Percentiles rank a stretch among this genome's conserved stretches.
Evolutionary conservation across 2,329 filamentous ascomycete species (phyloP).

Genomic region (Curvularia sp.): DNA sequence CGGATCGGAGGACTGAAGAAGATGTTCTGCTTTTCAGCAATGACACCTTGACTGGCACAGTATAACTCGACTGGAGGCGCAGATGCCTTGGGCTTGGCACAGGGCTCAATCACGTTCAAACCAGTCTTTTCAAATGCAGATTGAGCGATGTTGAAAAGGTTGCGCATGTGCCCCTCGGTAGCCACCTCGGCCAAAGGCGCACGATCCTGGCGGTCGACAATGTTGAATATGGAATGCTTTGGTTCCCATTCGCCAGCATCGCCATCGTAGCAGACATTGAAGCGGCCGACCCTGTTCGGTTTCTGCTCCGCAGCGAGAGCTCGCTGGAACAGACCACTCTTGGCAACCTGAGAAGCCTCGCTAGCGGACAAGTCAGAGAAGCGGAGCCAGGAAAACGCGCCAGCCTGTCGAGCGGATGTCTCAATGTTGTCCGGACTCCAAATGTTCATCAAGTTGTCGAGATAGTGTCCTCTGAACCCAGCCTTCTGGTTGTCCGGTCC

Average conservation of each 20-base stretch:
- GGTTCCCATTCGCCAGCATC: conserved; percentile 73
- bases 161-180: conserved; percentile 73
- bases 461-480: conserved; percentile 79
- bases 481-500: conserved; percentile 75
- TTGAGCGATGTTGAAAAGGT: conserved; percentile 79
- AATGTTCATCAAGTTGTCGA: conserved; percentile 86
- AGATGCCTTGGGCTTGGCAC: conserved; percentile 76
- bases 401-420: conserved; percentile 65
- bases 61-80: conserved; percentile 86
- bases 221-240: conserved; percentile 80
- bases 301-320: conserved; percentile 65
- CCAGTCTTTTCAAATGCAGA: conserved; percentile 72
- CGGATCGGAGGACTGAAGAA: conserved; percentile 83
- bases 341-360: conserved; percentile 75
- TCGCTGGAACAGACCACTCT: conserved; percentile 75
- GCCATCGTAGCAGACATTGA: conserved; percentile 72
- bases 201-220: conserved; percentile 72
- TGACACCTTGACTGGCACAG: conserved; percentile 71
- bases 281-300: conserved; percentile 66
- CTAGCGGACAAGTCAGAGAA: conserved; percentile 79
- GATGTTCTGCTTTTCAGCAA: conserved; percentile 71
- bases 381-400: conserved; percentile 86
- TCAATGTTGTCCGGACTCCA: conserved; percentile 83
- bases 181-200: conserved; percentile 73
- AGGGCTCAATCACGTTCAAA: conserved; percentile 79